A percentile compares a stretch with the other conserved stretches of the same genome.
phyloP scores from a whole-genome alignment of 768 basidiomycete species.

The Leccinum broughii region DNA sequence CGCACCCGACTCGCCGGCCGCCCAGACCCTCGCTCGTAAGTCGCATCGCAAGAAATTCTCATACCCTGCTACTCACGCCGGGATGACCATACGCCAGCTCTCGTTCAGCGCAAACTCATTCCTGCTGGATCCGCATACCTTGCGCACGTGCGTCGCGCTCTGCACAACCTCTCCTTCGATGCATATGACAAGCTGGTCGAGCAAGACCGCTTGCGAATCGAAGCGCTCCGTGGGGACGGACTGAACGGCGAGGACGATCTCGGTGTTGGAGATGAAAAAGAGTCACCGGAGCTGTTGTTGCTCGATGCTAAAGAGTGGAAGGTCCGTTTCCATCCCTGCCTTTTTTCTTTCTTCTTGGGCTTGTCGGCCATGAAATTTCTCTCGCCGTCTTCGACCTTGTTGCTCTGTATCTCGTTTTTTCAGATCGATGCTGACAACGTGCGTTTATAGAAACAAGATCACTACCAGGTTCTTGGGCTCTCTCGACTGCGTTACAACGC shows the following conservation, averaged over 20 bases:
- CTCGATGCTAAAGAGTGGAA: conserved; percentile 99
- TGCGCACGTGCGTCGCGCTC: conserved; percentile 72
- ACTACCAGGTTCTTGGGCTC: conserved; percentile 95
- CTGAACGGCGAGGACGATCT: conserved; percentile 73
- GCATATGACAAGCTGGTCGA: conserved; percentile 73
- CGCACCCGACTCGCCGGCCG: conserved; percentile 14
- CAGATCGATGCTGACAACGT: conserved; percentile 10
- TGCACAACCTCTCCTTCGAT: conserved; percentile 78
- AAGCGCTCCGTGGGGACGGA: conserved; percentile 49
- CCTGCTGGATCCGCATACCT: conserved; percentile 90
- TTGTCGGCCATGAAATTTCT: not conserved
- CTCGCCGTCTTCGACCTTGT: not conserved
- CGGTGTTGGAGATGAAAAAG: conserved; percentile 90
- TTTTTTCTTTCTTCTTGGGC: not conserved
- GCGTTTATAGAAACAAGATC: conserved; percentile 84
- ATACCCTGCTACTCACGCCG: conserved; percentile 9
- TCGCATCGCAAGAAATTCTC: not conserved
- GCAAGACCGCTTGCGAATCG: conserved; percentile 51
- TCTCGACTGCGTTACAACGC: conserved; percentile 88
- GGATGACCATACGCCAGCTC: conserved; percentile 15
- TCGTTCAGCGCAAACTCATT: conserved; percentile 55
- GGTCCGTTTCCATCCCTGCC: conserved; percentile 41
- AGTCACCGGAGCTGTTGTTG: conserved; percentile 63
- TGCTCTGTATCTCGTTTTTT: not conserved
- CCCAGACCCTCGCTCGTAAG: conserved; percentile 30